Base-by-base conservation (phyloP, 768 basidiomycete genomes). In the Nidula microcarpa region DNA sequence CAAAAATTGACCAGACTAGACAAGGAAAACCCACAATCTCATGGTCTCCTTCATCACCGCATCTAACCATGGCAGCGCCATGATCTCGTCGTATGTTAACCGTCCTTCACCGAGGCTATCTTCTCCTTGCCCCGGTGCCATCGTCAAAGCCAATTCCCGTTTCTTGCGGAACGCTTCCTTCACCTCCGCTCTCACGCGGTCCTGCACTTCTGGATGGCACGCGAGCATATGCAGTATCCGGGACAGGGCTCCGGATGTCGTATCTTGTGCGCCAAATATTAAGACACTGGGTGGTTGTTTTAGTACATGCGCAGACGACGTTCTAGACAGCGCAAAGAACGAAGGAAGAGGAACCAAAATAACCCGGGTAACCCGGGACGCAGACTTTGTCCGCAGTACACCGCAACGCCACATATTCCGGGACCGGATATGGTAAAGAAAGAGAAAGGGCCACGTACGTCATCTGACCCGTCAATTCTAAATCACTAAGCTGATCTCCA, bases 221-320 rank as follows among this genome's bases (percentile, higher is more conserved):
- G 77, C 62, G 32, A 81, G 64, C 44, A 71, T 59, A 53, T 73
- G 65, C 5, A 80, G 61, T 36, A 74, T 69, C 1, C 78, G 71
- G 11, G 74, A 73, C 43, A 81, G 55, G 0, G 74, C 69, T 4
- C 75, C 72, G 2, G 78, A 73, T 0, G 77, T 76, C 6, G 79
- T 81, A 53, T 80, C 79, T 52, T 76, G 75, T 2, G 75, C 79
- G 2, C 78, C 77, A 56, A 81, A 78, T 14, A 79, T 73, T 32
- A 81, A 60, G 11, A 79, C 76, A 3, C 23, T 23, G 23, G 79
- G 33, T 47, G 5, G 45, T 11, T 47, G 49, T 46, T 47, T 32
- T 46, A 30, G 9, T 4, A 11, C 11, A 16, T 11, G 37, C 34
- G 45, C 48, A 36, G 50, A 45, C 16, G 16, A 17, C 30, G 17